Evolutionary conservation across 2,329 filamentous ascomycete species (phyloP).

Genomic region (Scytalidium lignicola): DNA sequence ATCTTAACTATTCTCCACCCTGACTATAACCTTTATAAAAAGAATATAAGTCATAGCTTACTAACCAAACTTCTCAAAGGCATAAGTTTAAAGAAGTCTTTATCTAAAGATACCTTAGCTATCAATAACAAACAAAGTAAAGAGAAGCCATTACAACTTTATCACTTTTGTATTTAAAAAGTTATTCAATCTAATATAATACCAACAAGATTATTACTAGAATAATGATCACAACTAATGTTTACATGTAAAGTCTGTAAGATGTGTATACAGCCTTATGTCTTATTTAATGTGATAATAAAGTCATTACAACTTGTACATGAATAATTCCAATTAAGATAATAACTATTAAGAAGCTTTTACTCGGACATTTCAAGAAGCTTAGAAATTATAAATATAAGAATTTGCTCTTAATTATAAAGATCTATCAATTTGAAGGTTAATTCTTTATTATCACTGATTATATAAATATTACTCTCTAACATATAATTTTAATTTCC

Average conservation of each 20-base stretch:
- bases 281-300: slow-evolving; percentile 5
- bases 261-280: slow-evolving; percentile 6
- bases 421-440: slow-evolving; percentile 8
- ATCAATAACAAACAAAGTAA: no score
- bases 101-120: no score
- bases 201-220: no score
- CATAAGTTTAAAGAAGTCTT: no score
- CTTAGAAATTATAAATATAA: slow-evolving; percentile 7
- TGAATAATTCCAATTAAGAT: slow-evolving; percentile 5
- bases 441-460: slow-evolving; percentile 9
- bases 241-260: slow-evolving; percentile 3
- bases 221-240: no score
- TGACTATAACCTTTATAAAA: no score
- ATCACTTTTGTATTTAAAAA: no score
- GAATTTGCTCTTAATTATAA: slow-evolving; percentile 7
- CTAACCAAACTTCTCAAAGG: no score
- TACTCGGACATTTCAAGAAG: slow-evolving; percentile 3
- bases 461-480: slow-evolving; percentile 10
- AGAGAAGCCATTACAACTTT: no score
- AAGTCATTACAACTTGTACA: slow-evolving; percentile 10
- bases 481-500: slow-evolving; percentile 7
- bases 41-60: no score
- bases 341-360: slow-evolving; percentile 8
- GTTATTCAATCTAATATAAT: no score
- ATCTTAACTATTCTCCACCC: no score